Conservation (phyloP, 164 flowering plant species). For the Stephania yunnanensis region DNA sequence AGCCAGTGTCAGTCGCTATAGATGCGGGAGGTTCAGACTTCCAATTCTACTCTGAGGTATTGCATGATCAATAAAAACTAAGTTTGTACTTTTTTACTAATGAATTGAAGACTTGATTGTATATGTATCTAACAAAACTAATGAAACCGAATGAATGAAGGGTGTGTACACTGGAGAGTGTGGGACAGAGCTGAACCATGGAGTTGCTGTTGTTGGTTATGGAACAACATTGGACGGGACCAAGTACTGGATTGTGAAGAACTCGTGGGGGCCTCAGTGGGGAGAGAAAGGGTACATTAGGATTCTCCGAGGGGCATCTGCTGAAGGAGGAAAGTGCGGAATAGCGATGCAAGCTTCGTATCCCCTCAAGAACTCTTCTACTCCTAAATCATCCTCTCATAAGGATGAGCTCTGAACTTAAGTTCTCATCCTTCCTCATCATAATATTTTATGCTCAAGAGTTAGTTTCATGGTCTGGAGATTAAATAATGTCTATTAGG, state of each 20-base stretch:
- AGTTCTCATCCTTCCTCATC: not conserved
- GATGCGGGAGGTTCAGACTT: conserved; percentile 63
- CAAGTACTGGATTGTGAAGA: conserved; percentile 86
- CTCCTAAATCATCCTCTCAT: conserved; percentile 10
- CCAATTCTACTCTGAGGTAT: conserved; percentile 80
- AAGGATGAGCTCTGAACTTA: conserved; percentile 56
- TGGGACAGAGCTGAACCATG: conserved; percentile 69
- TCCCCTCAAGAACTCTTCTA: conserved; percentile 55
- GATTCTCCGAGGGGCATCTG: conserved; percentile 49
- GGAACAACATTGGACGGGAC: conserved; percentile 72
- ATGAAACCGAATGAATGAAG: conserved; percentile 29
- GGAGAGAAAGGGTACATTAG: conserved; percentile 87
- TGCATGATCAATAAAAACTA: not conserved
- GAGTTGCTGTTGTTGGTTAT: conserved; percentile 79
- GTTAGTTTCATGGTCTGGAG: not conserved
- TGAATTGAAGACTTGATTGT: not conserved
- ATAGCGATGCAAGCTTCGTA: conserved; percentile 87
- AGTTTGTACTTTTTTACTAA: not conserved
- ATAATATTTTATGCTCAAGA: not conserved
- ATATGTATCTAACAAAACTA: not conserved
- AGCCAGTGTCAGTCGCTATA: conserved; percentile 74
- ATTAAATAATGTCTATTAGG: not conserved
- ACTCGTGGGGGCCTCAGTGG: conserved; percentile 95
- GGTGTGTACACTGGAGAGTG: conserved; percentile 71
- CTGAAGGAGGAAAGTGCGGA: conserved; percentile 64